Evolutionary conservation across 2,329 filamentous ascomycete genomes (phyloP).

Genomic region (Neodidymelliopsis sp.): DNA sequence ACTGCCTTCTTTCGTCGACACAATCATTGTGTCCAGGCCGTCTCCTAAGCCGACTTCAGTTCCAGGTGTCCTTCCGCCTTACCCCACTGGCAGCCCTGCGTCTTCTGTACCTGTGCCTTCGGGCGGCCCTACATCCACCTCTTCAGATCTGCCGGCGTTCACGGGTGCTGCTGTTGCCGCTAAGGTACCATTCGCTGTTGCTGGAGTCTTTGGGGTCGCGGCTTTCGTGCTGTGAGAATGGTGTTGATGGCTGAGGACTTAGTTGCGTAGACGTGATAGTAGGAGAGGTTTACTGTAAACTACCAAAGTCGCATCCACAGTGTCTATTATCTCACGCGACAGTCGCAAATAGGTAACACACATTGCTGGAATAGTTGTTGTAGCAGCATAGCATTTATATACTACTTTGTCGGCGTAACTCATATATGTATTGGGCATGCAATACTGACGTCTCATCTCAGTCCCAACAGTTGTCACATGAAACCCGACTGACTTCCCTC

Average conservation of each 20-base stretch:
- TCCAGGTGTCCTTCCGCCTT: conserved; percentile 15
- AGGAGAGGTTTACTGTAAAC: too few relatives aligned
- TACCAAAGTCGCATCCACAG: too few relatives aligned
- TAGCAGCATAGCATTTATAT: too few relatives aligned
- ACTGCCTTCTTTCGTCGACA: conserved; percentile 9
- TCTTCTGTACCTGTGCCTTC: conserved; percentile 10
- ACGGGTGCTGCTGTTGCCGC: conserved; percentile 28
- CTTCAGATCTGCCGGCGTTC: conserved; percentile 20
- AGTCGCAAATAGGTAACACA: too few relatives aligned
- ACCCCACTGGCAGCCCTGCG: conserved; percentile 12
- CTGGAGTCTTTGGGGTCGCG: conserved; percentile 27
- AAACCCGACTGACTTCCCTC: too few relatives aligned
- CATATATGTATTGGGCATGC: too few relatives aligned
- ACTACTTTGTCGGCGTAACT: too few relatives aligned
- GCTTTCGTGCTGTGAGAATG: conserved; percentile 27
- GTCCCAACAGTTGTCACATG: too few relatives aligned
- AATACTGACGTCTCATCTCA: too few relatives aligned
- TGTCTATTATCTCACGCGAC: too few relatives aligned
- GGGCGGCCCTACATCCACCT: conserved; percentile 1
- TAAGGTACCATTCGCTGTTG: conserved; percentile 24
- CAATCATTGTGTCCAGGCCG: conserved; percentile 8
- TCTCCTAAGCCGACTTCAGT: conserved; percentile 4
- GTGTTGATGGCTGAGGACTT: background rate
- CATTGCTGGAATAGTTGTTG: too few relatives aligned
- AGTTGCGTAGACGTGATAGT: too few relatives aligned